These are phyloP conservation scores for Umbelopsis vinacea DNA, from an alignment of 192 early-diverging fungal genomes.

Conservation along the genomic window DNA sequence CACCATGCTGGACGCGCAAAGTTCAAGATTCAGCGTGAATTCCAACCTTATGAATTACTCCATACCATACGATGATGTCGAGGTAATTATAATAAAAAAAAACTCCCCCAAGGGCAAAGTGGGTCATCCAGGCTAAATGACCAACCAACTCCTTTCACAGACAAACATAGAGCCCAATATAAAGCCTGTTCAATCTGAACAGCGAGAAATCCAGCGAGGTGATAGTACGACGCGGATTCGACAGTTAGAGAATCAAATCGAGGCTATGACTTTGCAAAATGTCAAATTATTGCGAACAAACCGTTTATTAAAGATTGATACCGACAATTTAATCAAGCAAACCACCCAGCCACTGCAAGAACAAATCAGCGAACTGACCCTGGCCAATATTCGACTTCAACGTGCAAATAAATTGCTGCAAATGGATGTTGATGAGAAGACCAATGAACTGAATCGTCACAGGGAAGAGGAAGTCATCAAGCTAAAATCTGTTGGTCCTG, in stretches of 20 bases:
- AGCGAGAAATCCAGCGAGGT: slow-evolving; percentile 41
- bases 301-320: slow-evolving; percentile 46
- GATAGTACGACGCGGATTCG: slow-evolving; percentile 36
- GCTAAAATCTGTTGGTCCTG: slow-evolving; percentile 43
- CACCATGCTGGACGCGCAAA: slow-evolving; percentile 5
- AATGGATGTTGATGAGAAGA: slow-evolving; percentile 42
- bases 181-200: background rate
- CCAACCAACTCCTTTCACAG: background rate
- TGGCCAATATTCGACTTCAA: slow-evolving; percentile 41
- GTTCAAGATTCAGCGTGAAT: slow-evolving; percentile 43
- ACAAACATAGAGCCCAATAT: background rate
- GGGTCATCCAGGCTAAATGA: background rate
- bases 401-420: slow-evolving; percentile 36
- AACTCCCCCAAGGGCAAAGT: background rate
- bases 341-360: slow-evolving; percentile 39
- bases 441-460: slow-evolving; percentile 21
- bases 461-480: slow-evolving; percentile 33
- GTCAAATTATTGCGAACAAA: slow-evolving; percentile 46
- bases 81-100: slow-evolving; percentile 24
- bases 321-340: slow-evolving; percentile 47
- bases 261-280: slow-evolving; percentile 41
- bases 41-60: slow-evolving; percentile 50
- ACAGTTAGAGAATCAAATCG: slow-evolving; percentile 43
- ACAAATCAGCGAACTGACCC: slow-evolving; percentile 33
- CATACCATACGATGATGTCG: slow-evolving; percentile 40